Percentiles rank a stretch among this genome's conserved stretches.
These are phyloP conservation scores for Starmerella tilneyi DNA, from an alignment of 805 yeast genomes.

Conservation along the genomic window DNA sequence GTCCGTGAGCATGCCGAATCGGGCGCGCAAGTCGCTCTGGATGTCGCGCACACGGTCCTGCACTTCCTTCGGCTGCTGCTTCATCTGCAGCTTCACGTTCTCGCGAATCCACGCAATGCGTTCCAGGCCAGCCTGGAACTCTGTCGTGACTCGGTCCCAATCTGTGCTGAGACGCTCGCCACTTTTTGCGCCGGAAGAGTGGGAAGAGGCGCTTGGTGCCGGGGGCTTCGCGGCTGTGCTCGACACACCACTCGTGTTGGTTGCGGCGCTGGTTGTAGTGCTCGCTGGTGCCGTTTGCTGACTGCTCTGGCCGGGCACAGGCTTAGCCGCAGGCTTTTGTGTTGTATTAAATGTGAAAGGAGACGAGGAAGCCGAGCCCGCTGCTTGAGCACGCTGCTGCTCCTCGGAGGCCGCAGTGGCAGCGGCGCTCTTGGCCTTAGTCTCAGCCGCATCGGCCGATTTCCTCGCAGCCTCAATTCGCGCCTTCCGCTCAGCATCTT, in stretches of 20 bases:
- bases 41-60: conserved; percentile 49
- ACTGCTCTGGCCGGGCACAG: too few relatives aligned
- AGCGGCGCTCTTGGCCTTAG: not conserved
- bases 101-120: conserved; percentile 43
- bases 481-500: conserved; percentile 10
- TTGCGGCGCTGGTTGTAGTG: too few relatives aligned
- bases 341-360: too few relatives aligned
- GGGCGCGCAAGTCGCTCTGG: conserved; percentile 72
- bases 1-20: conserved; percentile 82
- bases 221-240: too few relatives aligned
- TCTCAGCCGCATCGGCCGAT: not conserved
- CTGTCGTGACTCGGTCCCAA: conserved; percentile 28
- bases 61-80: conserved; percentile 38
- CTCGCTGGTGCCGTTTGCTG: too few relatives aligned
- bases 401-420: not conserved
- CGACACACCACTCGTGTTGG: too few relatives aligned
- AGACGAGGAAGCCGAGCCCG: too few relatives aligned
- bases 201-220: too few relatives aligned
- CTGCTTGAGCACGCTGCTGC: too few relatives aligned
- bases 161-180: conserved; percentile 16
- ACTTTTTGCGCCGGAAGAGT: not conserved
- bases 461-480: conserved; percentile 1
- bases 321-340: too few relatives aligned
- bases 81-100: conserved; percentile 47
- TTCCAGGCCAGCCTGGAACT: conserved; percentile 29